Base-by-base conservation (phyloP, 2,329 filamentous ascomycete species). In the Clarireedia monteithiana region DNA sequence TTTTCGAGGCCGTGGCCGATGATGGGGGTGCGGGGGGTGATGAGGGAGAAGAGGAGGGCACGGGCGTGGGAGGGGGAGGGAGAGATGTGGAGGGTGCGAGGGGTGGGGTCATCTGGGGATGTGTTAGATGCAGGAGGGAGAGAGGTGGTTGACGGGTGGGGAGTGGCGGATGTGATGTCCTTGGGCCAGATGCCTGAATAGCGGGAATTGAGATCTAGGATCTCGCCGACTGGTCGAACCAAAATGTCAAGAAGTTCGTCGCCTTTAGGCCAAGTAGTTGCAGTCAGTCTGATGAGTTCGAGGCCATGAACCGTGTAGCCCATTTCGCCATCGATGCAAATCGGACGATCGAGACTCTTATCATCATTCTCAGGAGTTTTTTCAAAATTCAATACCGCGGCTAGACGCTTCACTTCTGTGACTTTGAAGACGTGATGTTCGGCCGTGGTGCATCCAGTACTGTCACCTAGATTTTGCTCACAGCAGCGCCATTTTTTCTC, bases 241-340 rank as follows among this genome's bases (percentile, higher is more conserved):
- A 97, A 79, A 0, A 96, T 79, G 67, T 99, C 94, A 5, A 97
- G 74, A 0, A 99, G 71, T 52, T 80, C 78, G 52, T 84, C 80
- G 20, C 89, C 88, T 7, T 78, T 75, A 0, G 92, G 92, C 91
- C 94, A 99, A 9, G 86, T 83, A 3, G 92, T 86, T 5, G 89
- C 91, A 0, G 94, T 97, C 3, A 99, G 72, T 7, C 94, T 89
- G 56, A 97, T 85, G 17, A 99, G 79, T 70, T 99, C 94, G 61
- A 97, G 75, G 0, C 95, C 94, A 50, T 86, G 72, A 0, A 89
- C 88, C 0, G 95, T 99, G 68, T 95, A 97, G 4, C 89, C 89
- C 94, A 99, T 99, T 69, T 99, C 94, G 66, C 94, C 97, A 69
- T 99, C 94, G 65, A 99, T 92, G 61, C 84, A 87, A 10, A 97